Base-by-base conservation (phyloP, 2,329 filamentous ascomycete species). In the Penicillium sp. region DNA sequence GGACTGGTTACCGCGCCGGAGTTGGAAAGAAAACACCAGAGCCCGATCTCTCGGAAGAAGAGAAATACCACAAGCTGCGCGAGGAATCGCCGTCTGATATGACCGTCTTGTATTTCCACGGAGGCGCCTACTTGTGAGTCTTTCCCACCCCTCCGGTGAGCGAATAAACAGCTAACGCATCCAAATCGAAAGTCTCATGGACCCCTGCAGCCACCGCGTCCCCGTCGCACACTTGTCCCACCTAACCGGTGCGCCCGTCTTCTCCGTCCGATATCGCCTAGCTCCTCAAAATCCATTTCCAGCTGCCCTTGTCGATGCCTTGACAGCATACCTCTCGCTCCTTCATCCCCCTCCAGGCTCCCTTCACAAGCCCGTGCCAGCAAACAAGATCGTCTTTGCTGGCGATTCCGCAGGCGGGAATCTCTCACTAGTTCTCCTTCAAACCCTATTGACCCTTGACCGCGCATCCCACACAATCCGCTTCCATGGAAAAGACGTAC, bases 281-380 rank as follows among this genome's bases (percentile, higher is more conserved):
- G 76, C 77, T 2, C 78, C 78, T 14, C 75, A 79, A 47, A 66
- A 76, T 39, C 74, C 78, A 9, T 80, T 79, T 57, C 78, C 77
- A 14, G 70, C 76, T 4, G 74, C 75, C 3, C 61, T 80, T 6
- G 67, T 79, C 38, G 78, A 80, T 60, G 70, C 73, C 26, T 62
- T 80, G n/a, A 66, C 74, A 13, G 72, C 75, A n/a, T 80, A 79
- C 55, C 67, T 80, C 3, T 76, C 73, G 27, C 70, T 80, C 27
- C 66, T 79, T 7, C 70, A 74, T 11, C 78, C 77, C 10, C 76
- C 76, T 0, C 63, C 69, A 11, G 74, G 73, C 11, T 69, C 76
- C 16, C 61, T 74, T 13, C 77, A 79, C 54, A 62, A 70, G 14
- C 68, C 77, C 14, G 65, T 79, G 2, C 69, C 72, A 10, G 70